Base-by-base conservation (phyloP, 345 rosid species). In the Gynandropsis gynandra region DNA sequence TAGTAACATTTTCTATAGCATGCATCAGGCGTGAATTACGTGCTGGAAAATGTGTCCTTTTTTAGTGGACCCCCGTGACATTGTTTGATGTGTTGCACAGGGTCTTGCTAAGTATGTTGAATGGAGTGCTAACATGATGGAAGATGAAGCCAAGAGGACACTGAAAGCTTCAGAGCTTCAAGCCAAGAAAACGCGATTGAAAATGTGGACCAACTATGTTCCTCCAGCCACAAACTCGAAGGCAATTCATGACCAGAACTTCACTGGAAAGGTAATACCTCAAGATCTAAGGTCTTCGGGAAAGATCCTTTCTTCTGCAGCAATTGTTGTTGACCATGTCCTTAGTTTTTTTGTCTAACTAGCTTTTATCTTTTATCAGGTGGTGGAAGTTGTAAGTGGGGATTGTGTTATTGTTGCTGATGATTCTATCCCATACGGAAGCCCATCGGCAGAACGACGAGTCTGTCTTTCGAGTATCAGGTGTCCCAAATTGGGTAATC, bases 121-220 rank as follows among this genome's bases (percentile, higher is more conserved):
- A 54, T 93, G 99, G 99, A 93, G 97, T 69, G 99, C 94, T 19
- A 88, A 80, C 69, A 76, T 81, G 94, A 80, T 93, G 94, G 97
- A 93, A 76, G 95, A 88, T 45, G 94, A 87, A 52, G 83, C 90
- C 48, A 88, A 77, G 66, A 78, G 78, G 52, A 66, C 53, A 62
- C 59, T 93, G 55, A 88, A 85, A 78, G 56, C 76, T 63, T 87
- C 92, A 16, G 99, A 93, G 52, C 97, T 88, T 70, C 77, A 88
- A 53, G 90, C 95, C 58, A 93, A 88, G 75, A 88, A 83, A 72
- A 72, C 34, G 46, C 75, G 88, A 16, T 64, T 85, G 65, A 88
- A 72, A 72, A 75, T 83, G 49, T 88, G 97, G 95, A 81, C 87
- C 16, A 88, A 81, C 71, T 88, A 83, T 72, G 90, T 75, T 18